phyloP scores from a whole-genome alignment of 805 yeast species.

The Lipomyces orientalis region DNA sequence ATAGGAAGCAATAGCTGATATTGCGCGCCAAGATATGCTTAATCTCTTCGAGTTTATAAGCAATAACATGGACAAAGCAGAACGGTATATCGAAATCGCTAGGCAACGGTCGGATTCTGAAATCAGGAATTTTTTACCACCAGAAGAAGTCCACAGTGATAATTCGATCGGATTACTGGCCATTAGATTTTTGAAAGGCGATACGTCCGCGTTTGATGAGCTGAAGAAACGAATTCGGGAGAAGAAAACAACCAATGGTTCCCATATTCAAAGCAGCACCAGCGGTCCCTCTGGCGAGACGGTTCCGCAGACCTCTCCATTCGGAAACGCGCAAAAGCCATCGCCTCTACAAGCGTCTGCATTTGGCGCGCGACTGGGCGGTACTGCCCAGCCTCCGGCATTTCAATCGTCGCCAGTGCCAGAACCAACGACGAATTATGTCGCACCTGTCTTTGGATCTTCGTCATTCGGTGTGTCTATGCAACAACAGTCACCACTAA shows the following conservation, averaged over 20 bases:
- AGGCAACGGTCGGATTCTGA: constrained; percentile 10
- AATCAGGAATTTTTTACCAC: constrained; percentile 17
- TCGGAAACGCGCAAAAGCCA: neutral
- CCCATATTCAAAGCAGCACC: neutral
- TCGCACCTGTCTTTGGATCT: neutral
- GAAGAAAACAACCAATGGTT: neutral
- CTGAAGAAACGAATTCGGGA: neutral
- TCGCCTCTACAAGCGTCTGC: neutral
- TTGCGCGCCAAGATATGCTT: constrained; percentile 12
- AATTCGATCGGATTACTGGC: constrained; percentile 23
- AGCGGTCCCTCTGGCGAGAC: neutral
- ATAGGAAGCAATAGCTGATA: constrained; percentile 13
- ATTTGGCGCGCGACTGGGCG: neutral
- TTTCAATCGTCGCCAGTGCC: neutral
- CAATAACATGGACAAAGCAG: constrained; percentile 9
- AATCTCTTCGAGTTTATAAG: constrained; percentile 15
- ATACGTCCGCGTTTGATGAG: constrained; percentile 8
- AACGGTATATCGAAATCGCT: constrained; percentile 14
- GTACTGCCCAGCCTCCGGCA: neutral
- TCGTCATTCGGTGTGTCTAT: neutral
- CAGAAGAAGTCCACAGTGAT: constrained; percentile 11
- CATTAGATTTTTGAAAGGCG: constrained; percentile 20
- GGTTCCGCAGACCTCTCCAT: neutral
- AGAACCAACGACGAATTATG: neutral
- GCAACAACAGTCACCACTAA: neutral